Conservation (phyloP, 2,329 filamentous ascomycete species). For the Aspergillus pseudoglaucus region DNA sequence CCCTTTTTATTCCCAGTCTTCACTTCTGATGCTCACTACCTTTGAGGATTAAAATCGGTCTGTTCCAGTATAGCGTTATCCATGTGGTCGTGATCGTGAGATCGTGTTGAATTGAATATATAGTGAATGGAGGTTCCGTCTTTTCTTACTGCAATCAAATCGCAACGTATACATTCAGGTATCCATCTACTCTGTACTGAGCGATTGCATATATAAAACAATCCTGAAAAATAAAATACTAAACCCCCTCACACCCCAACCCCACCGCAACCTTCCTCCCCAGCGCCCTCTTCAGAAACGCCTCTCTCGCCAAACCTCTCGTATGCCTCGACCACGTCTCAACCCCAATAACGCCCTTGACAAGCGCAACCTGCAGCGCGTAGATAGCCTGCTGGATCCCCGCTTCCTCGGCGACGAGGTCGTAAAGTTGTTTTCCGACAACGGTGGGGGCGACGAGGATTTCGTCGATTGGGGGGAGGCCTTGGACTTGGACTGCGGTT, state of each 20-base stretch:
- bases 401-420: conserved; percentile 78
- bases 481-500: conserved; percentile 25
- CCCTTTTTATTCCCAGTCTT: neutral
- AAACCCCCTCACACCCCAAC: conserved; percentile 36
- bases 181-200: neutral
- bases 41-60: too few species aligned
- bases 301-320: conserved; percentile 42
- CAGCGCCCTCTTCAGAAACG: conserved; percentile 41
- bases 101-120: neutral
- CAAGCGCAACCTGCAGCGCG: conserved; percentile 43
- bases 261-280: conserved; percentile 41
- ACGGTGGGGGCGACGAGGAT: conserved; percentile 89
- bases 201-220: neutral
- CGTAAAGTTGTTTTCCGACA: conserved; percentile 87
- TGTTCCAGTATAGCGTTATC: too few species aligned
- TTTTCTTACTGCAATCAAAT: neutral
- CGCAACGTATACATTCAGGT: neutral
- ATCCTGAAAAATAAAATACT: neutral
- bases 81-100: neutral
- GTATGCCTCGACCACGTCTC: conserved; percentile 44
- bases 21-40: neutral
- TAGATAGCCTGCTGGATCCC: conserved; percentile 83
- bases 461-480: conserved; percentile 74
- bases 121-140: neutral
- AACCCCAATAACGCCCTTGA: conserved; percentile 39